Base-by-base conservation (phyloP, 768 basidiomycete genomes). In the Peribolospora baueri region DNA sequence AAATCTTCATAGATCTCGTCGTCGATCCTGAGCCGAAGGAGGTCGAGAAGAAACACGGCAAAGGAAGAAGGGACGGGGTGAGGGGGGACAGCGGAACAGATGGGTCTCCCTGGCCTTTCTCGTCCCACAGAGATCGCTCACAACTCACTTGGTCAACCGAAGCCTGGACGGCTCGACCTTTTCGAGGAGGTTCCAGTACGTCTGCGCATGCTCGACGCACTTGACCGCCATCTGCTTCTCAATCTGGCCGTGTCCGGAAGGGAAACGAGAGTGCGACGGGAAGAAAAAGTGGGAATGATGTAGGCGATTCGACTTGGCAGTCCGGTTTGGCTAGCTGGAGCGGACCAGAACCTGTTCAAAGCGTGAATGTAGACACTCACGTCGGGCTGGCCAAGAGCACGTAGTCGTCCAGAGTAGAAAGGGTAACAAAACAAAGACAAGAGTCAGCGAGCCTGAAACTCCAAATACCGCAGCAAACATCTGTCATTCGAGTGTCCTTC, bases 141-240 rank as follows among this genome's bases (percentile, higher is more conserved):
- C 51, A 40, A 58, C 70, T 61, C 58, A 90, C 86, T 80, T 81
- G 58, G 90, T 87, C 59, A 97, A 71, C 63, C 73, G 78, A 58
- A 95, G 76, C 48, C 77, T 76, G 55, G 72, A 73, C 48, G 90
- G 88, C 13, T 72, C 66, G 51, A 93, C 76, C 64, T 79, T 80
- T 65, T 82, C 81, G 53, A 95, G 70, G 48, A 98, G 73, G 65
- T 86, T 88, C 82, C 88, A 91, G 70, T 95, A 95, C 6, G 87
- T 87, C 84, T 95, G 85, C 48, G 90, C 85, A 61, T 97, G 87
- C 66, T 98, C 90, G 52, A 97, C 88, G 9, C 87, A 85, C 67
- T 81, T 85, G 55, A 98, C 91, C 37, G 85, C 85, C 65, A 88
- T 87, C 81, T 93, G 88, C 75, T 88, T 90, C 72, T 95, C 91